Evolutionary conservation across 495 filamentous ascomycete species (phyloP).

Genomic region (Aspergillus asperescens): DNA sequence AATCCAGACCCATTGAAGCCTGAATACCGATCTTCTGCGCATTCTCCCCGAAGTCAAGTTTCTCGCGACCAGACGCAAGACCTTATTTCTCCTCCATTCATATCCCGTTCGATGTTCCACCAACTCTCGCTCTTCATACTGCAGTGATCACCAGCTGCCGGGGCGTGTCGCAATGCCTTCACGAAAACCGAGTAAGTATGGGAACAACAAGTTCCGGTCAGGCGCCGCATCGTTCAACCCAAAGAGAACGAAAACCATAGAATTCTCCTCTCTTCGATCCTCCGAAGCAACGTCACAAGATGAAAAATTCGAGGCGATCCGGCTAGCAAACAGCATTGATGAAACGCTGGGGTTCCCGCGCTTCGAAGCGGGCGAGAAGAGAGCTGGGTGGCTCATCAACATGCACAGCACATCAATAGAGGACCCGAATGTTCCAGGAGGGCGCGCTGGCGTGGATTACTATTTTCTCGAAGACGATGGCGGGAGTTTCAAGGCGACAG

Average conservation of each 20-base stretch:
- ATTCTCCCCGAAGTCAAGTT: background rate
- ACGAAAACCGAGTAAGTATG: conserved; percentile 51
- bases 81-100: background rate
- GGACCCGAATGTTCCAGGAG: conserved; percentile 74
- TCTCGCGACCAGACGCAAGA: background rate
- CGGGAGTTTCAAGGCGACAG: conserved; percentile 88
- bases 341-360: conserved; percentile 89
- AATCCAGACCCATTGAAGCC: conserved; percentile 20
- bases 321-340: conserved; percentile 84
- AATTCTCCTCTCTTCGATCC: conserved; percentile 64
- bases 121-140: background rate
- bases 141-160: conserved; percentile 24
- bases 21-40: background rate
- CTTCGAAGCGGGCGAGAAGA: conserved; percentile 82
- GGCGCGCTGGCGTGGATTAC: conserved; percentile 87
- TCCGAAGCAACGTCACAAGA: conserved; percentile 82
- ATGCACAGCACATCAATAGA: conserved; percentile 85
- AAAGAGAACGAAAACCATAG: conserved; percentile 65
- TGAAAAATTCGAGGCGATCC: conserved; percentile 77
- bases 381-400: conserved; percentile 89
- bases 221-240: conserved; percentile 46
- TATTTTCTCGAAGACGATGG: conserved; percentile 96
- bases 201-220: conserved; percentile 52
- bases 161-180: conserved; percentile 49
- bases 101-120: conserved; percentile 26